Evolutionary conservation across 805 yeast genomes (phyloP), one percentile per base, ranked within the genome.

Genomic region (Wickerhamiella azyma): DNA sequence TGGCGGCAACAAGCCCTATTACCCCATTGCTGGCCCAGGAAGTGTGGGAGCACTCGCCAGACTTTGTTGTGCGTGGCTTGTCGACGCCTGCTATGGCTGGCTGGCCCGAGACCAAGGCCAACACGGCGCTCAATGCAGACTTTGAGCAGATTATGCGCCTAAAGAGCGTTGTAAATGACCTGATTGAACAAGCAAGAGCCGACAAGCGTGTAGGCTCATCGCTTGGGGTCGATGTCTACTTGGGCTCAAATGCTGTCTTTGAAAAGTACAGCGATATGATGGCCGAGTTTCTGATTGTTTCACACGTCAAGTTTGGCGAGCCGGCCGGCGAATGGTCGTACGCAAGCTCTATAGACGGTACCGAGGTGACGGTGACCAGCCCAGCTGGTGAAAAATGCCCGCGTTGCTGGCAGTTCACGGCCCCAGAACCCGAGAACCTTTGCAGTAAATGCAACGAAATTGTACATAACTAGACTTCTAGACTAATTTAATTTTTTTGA

Each of bases 1-100:
- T 77, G n/a, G 72, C 83, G 0, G 60, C 84, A 1, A 59, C 89
- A 47, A 71, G 86, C 0, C 97, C 98, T 1, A 75, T 92, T 1
- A 64, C 81, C 33, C 99, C 99, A 1, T 59, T 85, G 2, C 66
- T 88, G 47, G 71, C 89, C 0, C 97, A 92, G 62, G 96, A 92
- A 57, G 85, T 76, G 0, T 88, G 96, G 95, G 74, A 75, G 33
- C 68, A 69, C 48, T 55, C 74, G 3, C 78, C 75, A 9, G 50
- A 44, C 3, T 52, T 43, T 16, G 43, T 67, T 33, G 63, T 62
- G 1, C 37, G 44, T 2, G 54, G 57, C 0, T 36, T 47, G 2
- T 57, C 47, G 5, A 66, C 79, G 1, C 81, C 81, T 1, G 74
- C 74, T 53, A 64, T 65, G 60, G 49, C 57, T 21, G 70, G 76